Evolutionary conservation across 345 rosid species (phyloP).

Genomic region (Streptanthus diversifolius): DNA sequence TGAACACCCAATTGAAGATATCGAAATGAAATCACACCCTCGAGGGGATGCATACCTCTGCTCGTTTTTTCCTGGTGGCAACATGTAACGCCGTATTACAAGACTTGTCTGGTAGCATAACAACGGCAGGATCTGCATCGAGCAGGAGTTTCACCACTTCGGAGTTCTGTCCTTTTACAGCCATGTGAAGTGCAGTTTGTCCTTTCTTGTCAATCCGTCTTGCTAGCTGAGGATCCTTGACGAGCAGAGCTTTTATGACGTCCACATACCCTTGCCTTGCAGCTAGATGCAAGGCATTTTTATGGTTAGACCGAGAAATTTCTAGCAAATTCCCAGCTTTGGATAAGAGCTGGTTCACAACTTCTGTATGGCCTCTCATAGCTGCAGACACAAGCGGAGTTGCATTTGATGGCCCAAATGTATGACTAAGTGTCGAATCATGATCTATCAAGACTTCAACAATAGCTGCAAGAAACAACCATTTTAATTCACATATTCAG

Average conservation of each 20-base stretch:
- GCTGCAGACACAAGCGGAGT: slow-evolving; percentile 92
- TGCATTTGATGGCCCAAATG: slow-evolving; percentile 73
- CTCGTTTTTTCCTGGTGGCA: slow-evolving; percentile 87
- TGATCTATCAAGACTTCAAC: slow-evolving; percentile 83
- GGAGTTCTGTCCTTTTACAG: slow-evolving; percentile 85
- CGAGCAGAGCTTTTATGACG: slow-evolving; percentile 64
- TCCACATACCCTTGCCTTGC: slow-evolving; percentile 86
- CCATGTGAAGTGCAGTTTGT: slow-evolving; percentile 95
- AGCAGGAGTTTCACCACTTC: slow-evolving; percentile 90
- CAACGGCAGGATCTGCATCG: slow-evolving; percentile 90
- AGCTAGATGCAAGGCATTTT: slow-evolving; percentile 88
- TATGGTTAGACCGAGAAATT: slow-evolving; percentile 73
- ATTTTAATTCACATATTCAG: background rate
- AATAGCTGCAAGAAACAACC: slow-evolving; percentile 56
- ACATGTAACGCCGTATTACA: slow-evolving; percentile 92
- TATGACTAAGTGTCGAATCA: slow-evolving; percentile 73
- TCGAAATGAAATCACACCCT: background rate
- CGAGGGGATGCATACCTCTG: slow-evolving; percentile 51
- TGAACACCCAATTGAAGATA: background rate
- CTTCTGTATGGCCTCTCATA: slow-evolving; percentile 81
- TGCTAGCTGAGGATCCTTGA: slow-evolving; percentile 81
- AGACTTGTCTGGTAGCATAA: slow-evolving; percentile 89
- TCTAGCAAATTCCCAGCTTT: slow-evolving; percentile 77
- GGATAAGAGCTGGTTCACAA: slow-evolving; percentile 72
- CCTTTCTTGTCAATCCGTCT: slow-evolving; percentile 92